Evolutionary conservation across 1,284 basidiomycete species (phyloP).

Genomic region (Ustilago vetiveriae): DNA sequence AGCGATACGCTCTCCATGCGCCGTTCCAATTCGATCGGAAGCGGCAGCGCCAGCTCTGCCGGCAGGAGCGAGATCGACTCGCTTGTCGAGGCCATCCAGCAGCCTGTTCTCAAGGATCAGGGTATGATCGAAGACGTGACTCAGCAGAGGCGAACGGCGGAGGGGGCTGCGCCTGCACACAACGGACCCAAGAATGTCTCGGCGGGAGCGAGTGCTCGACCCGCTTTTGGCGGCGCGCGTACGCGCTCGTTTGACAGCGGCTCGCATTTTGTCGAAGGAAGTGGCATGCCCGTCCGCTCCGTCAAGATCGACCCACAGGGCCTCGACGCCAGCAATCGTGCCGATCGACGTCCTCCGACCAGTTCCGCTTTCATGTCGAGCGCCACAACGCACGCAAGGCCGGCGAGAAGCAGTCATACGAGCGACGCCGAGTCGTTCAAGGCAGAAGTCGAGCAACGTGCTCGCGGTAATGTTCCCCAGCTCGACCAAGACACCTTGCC

Average conservation of each 20-base stretch:
- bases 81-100: slow-evolving; percentile 74
- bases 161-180: slow-evolving; percentile 7
- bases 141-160: slow-evolving; percentile 28
- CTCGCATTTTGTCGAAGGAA: slow-evolving; percentile 66
- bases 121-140: slow-evolving; percentile 47
- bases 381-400: slow-evolving; percentile 14
- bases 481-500: slow-evolving; percentile 15
- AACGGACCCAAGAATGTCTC: slow-evolving; percentile 16
- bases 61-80: slow-evolving; percentile 72
- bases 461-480: slow-evolving; percentile 22
- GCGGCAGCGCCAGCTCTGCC: slow-evolving; percentile 48
- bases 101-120: slow-evolving; percentile 64
- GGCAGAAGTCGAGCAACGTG: slow-evolving; percentile 34
- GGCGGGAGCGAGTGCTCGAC: slow-evolving; percentile 3
- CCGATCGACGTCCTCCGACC: slow-evolving; percentile 15
- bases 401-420: slow-evolving; percentile 4
- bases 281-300: slow-evolving; percentile 67
- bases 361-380: slow-evolving; percentile 21
- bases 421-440: slow-evolving; percentile 40
- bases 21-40: slow-evolving; percentile 47
- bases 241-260: slow-evolving; percentile 43
- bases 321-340: slow-evolving; percentile 39
- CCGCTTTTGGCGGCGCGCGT: slow-evolving; percentile 7
- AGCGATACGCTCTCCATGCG: slow-evolving; percentile 39
- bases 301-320: slow-evolving; percentile 63